Base-by-base conservation (phyloP, 257 asterid genomes). In the Gentiana dahurica region DNA sequence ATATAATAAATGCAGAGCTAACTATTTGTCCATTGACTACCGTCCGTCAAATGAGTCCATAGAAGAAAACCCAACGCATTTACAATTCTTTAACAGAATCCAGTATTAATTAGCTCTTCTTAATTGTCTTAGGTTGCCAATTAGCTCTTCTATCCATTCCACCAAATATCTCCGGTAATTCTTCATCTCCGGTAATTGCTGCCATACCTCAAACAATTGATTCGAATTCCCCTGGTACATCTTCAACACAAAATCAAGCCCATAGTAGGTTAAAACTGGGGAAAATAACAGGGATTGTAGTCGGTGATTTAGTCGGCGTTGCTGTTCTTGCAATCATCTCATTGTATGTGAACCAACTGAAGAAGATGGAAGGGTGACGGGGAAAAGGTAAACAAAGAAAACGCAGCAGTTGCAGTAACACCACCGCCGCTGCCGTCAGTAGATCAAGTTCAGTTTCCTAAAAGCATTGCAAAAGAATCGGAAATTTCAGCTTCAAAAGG, bases 111-210 rank as follows among this genome's bases (percentile, higher is more conserved):
- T 0, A 24, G 24, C 24, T 24, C 24, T 24, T 24, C 24, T 24
- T 24, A 24, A 24, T 0, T 24, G 24, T 24, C 24, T 24, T 24
- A 24, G 24, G 24, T 24, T 24, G 24, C 24, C 24, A 24, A 24
- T 24, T 24, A 24, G 24, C 97, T 32, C 71, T 81, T 36, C 59
- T 80, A 3, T 79, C 96, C 4, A 52, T 54, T n/a, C 94, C 94
- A 8, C 87, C 87, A 1, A 82, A 79, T 45, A 58, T 52, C n/a
- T 48, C 83, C 0, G 13, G 70, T 7, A 87, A 79, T 53, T 60
- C 73, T 48, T 63, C 89, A 3, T 47, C 94, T 34, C 82, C 96
- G 2, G 97, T 95, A 7, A 87, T 91, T 64, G 97, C 97, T 3
- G 98, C 81, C 63, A 87, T 91, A 24, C 98, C 98, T 1, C 75